phyloP scores from a whole-genome alignment of 2,329 filamentous ascomycete species.

The Microdochium nivale region DNA sequence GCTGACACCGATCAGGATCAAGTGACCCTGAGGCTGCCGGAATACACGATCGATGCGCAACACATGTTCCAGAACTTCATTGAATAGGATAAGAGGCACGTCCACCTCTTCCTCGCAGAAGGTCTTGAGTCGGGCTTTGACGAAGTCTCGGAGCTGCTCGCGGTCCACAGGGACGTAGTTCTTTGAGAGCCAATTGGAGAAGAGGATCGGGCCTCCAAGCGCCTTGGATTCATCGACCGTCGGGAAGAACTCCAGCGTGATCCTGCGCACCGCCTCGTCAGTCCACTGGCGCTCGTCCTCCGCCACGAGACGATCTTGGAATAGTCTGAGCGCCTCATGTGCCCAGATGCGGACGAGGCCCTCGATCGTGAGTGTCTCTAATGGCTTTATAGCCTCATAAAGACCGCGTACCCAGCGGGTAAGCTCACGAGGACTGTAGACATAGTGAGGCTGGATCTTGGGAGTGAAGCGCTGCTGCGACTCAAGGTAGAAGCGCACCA shows the following conservation, averaged over 20 bases:
- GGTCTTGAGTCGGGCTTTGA: conserved; percentile 91
- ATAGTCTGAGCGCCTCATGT: conserved; percentile 89
- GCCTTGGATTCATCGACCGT: conserved; percentile 88
- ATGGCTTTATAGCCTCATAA: conserved; percentile 90
- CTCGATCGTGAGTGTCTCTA: conserved; percentile 81
- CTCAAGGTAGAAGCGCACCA: conserved; percentile 94
- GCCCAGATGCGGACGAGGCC: conserved; percentile 96
- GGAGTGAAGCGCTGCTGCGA: conserved; percentile 93
- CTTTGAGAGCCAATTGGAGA: conserved; percentile 99
- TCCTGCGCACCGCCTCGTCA: conserved; percentile 74
- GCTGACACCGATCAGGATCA: conserved; percentile 97
- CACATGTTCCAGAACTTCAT: conserved; percentile 96
- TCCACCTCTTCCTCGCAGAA: conserved; percentile 99
- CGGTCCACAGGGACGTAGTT: conserved; percentile 96
- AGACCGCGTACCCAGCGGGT: conserved; percentile 96
- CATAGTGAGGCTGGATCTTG: conserved; percentile 95
- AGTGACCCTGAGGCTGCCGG: conserved; percentile 92
- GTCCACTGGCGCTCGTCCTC: conserved; percentile 97
- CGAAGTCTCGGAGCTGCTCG: conserved; percentile 90
- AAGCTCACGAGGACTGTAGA: conserved; percentile 97
- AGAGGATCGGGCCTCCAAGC: conserved; percentile 86
- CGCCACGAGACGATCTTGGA: conserved; percentile 91
- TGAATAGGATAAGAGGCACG: conserved; percentile 97
- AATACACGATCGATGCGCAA: conserved; percentile 98
- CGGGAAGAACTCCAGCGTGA: conserved; percentile 87